phyloP scores from a whole-genome alignment of 2,329 filamentous ascomycete genomes.

The Monosporascus sp. region DNA sequence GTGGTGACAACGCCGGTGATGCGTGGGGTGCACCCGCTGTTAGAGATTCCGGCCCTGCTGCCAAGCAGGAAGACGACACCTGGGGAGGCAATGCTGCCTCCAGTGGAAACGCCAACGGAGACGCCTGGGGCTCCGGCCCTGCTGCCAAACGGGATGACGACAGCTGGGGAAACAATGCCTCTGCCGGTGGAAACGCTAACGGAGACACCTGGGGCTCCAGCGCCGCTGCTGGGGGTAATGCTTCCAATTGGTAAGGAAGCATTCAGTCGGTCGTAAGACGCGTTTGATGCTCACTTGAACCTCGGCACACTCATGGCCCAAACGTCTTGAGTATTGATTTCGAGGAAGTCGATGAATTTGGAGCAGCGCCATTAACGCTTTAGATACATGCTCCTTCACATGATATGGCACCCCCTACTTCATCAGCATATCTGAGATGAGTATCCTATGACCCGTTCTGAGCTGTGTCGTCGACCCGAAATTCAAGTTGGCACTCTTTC shows the following conservation, averaged over 20 bases:
- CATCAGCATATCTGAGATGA: too few relatives aligned
- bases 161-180: not conserved
- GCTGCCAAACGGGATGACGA: not conserved
- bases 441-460: too few relatives aligned
- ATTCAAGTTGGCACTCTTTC: too few relatives aligned
- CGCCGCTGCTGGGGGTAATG: not conserved
- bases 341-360: too few relatives aligned
- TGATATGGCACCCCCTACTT: too few relatives aligned
- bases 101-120: not conserved
- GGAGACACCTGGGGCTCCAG: not conserved
- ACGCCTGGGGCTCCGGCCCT: not conserved
- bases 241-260: not conserved
- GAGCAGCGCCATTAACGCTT: too few relatives aligned
- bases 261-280: too few relatives aligned
- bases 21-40: not conserved
- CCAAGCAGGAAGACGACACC: not conserved
- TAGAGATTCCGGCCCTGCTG: not conserved
- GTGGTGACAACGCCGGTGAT: slow-evolving; percentile 2
- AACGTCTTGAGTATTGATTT: too few relatives aligned
- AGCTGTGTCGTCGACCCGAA: too few relatives aligned
- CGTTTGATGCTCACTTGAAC: too few relatives aligned
- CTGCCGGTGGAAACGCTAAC: not conserved
- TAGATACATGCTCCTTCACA: too few relatives aligned
- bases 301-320: too few relatives aligned
- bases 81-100: not conserved